Evolutionary conservation across 2,329 filamentous ascomycete genomes (phyloP), one percentile per base, ranked within the genome.

Genomic region (Leptosphaerulina australis): DNA sequence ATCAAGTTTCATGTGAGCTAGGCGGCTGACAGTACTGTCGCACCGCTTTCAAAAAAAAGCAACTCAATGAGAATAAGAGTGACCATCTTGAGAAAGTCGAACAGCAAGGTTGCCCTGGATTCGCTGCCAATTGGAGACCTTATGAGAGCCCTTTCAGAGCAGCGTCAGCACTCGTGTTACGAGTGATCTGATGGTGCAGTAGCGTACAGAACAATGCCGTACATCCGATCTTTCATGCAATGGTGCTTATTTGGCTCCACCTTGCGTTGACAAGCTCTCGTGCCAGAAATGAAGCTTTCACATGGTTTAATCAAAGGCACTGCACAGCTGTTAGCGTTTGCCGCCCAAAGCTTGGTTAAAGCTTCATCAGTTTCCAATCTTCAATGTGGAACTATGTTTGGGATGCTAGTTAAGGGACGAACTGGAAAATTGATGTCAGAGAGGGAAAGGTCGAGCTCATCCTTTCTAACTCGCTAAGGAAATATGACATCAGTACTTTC

Each of bases 261-360:
- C 25, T 41, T 46, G 48, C n/a, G 11, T 46, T 15, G 24, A 43
- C 31, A 51, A 51, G 48, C 48, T 37, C 46, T 51, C 37, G 25
- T 22, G 15, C n/a, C 20, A 12, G 31, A 43, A 26, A 43, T 37
- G 48, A 51, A 51, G 36, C 48, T 37, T 51, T 31, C 14, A 21
- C 12, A 28, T 6, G 3, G 25, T 25, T 43, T 43, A 51, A 9
- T 37, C 12, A 37, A 3, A 4, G 30, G 22, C 17, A n/a, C 26
- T 26, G 8, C n/a, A 31, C 17, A 22, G 30, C 29, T 29, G 10
- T 24, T 45, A 45, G 41, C 18, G 11, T 25, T 36, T 15, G 37
- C 41, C 25, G 20, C 14, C 11, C 8, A 17, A 38, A 43, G 48
- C 48, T 51, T 51, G 48, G 43, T 38, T 21, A 46, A 43, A 43